Percentiles rank a stretch among this genome's conserved stretches.
Evolutionary conservation across 345 rosid genomes (phyloP).

Genomic region (Turnera subulata): DNA sequence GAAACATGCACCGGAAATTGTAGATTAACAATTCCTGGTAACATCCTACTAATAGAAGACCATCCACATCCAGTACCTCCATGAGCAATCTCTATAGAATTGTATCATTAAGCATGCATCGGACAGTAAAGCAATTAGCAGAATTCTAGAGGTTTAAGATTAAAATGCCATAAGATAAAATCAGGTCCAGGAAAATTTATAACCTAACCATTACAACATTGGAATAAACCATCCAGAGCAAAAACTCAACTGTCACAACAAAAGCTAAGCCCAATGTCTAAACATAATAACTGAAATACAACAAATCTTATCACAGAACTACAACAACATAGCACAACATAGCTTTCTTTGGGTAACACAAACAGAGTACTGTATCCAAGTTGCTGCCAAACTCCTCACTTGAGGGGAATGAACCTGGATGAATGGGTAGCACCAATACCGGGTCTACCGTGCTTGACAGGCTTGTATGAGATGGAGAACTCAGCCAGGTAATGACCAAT

Average conservation of each 20-base stretch:
- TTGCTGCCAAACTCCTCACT: slow-evolving; percentile 36
- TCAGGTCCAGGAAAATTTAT: too few relatives aligned
- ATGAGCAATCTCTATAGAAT: too few relatives aligned
- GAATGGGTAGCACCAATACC: slow-evolving; percentile 99
- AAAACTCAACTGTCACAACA: background rate
- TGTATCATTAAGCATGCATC: too few relatives aligned
- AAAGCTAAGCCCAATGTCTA: background rate
- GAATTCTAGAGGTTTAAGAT: too few relatives aligned
- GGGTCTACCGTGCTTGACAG: slow-evolving; percentile 96
- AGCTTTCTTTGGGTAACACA: background rate
- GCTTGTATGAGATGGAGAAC: slow-evolving; percentile 41
- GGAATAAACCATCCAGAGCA: background rate
- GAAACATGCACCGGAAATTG: too few relatives aligned
- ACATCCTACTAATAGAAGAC: too few relatives aligned
- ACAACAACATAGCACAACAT: slow-evolving; percentile 3
- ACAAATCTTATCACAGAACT: background rate
- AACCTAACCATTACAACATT: background rate
- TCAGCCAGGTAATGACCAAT: slow-evolving; percentile 37
- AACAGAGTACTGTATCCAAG: background rate
- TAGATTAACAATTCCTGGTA: too few relatives aligned
- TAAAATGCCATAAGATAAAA: too few relatives aligned
- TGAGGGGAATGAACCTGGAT: slow-evolving; percentile 93
- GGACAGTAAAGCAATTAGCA: too few relatives aligned
- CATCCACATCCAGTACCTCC: too few relatives aligned
- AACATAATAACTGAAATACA: background rate